phyloP scores from a whole-genome alignment of 495 filamentous ascomycete species.

The Aspergillus incahuasiensis region DNA sequence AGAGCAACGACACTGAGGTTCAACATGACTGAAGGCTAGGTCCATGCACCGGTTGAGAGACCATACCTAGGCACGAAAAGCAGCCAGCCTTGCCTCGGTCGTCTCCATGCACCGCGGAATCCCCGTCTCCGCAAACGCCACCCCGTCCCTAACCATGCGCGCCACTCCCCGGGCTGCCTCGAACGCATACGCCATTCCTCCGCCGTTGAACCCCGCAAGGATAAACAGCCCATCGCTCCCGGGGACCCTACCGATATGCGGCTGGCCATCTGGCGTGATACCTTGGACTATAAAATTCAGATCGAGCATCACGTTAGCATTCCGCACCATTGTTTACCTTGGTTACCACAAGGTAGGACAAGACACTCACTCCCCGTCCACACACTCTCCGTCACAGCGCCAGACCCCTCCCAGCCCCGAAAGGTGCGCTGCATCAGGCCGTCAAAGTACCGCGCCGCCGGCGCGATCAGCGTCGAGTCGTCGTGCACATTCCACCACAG shows the following conservation, averaged over 20 bases:
- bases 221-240: conserved; percentile 38
- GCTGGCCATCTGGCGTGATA: conserved; percentile 40
- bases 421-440: conserved; percentile 49
- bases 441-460: conserved; percentile 54
- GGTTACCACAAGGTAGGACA: no score
- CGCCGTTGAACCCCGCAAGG: conserved; percentile 50
- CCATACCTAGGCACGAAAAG: no score
- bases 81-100: no score
- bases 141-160: conserved; percentile 37
- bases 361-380: no score
- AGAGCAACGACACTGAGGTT: no score
- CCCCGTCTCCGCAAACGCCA: neutral
- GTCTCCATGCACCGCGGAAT: no score
- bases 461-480: conserved; percentile 51
- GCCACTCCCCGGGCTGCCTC: conserved; percentile 39
- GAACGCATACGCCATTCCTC: conserved; percentile 51
- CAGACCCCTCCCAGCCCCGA: conserved; percentile 40
- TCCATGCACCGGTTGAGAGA: no score
- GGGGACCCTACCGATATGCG: conserved; percentile 47
- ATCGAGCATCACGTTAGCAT: conserved; percentile 33
- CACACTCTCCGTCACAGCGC: conserved; percentile 26
- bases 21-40: no score
- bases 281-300: conserved; percentile 30
- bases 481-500: conserved; percentile 52
- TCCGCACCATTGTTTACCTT: no score